A percentile compares a stretch with the other conserved stretches of the same genome.
phyloP scores from a whole-genome alignment of 2,329 filamentous ascomycete species.

The Corynespora cassiicola region DNA sequence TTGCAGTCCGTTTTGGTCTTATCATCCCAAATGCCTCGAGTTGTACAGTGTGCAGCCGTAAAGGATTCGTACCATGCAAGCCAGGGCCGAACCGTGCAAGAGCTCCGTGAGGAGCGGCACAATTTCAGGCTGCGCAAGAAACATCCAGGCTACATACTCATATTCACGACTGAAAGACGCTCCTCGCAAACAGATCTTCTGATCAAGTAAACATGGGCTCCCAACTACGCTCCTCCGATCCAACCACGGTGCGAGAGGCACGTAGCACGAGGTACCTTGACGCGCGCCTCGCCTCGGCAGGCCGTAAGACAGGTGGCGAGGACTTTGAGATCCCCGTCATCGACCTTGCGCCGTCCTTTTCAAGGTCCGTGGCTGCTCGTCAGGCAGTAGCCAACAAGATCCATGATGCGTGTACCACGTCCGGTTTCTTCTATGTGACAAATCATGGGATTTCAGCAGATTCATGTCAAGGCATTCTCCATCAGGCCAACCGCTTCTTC shows the following conservation, averaged over 20 bases:
- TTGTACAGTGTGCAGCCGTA: too few relatives aligned
- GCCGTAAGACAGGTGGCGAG: neutral
- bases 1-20: too few relatives aligned
- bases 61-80: too few relatives aligned
- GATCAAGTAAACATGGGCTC: too few relatives aligned
- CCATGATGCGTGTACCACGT: conserved; percentile 45
- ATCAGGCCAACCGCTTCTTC: conserved; percentile 47
- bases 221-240: too few relatives aligned
- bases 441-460: conserved; percentile 41
- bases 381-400: conserved; percentile 48
- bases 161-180: too few relatives aligned
- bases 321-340: conserved; percentile 47
- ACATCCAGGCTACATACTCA: too few relatives aligned
- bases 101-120: too few relatives aligned
- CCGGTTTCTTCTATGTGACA: conserved; percentile 52
- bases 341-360: conserved; percentile 46
- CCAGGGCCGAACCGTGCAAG: too few relatives aligned
- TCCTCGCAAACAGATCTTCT: too few relatives aligned
- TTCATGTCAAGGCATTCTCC: conserved; percentile 38
- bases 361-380: conserved; percentile 33
- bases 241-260: conserved; percentile 20
- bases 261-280: conserved; percentile 34
- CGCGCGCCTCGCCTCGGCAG: conserved; percentile 18
- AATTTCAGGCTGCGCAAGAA: too few relatives aligned
- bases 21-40: too few relatives aligned